Base-by-base conservation (phyloP, 805 yeast species). In the Hanseniaspora hatyaiensis region DNA sequence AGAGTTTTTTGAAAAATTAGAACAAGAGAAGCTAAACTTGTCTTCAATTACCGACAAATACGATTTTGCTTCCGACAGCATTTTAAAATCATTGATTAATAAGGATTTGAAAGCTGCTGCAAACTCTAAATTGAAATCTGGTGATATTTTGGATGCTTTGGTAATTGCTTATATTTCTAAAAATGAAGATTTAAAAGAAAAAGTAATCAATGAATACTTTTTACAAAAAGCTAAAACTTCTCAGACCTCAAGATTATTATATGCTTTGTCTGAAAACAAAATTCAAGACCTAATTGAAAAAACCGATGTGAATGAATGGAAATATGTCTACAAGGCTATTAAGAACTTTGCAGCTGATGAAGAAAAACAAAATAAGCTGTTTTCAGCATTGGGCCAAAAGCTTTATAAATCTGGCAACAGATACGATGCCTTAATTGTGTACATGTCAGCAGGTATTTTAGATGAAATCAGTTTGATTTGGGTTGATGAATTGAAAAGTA, bases 241-340 rank as follows among this genome's bases (percentile, higher is more conserved):
- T 8, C 67, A 77, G 33, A 70, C 84, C 50, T 73, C 95, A 2
- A 80, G 98, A 57, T 69, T 86, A 13, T 68, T 94, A 48, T 80
- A 78, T 64, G 74, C 78, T 43, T 73, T 78, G 12, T 70, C 84
- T 1, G 68, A 74, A 26, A 67, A 68, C 30, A 67, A 75, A 53
- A 66, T 73, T 69, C 46, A 65, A 26, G 97, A 89, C 60, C 61
- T 92, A 52, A 92, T 87, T 26, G 71, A 73, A 39, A 80, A 88
- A 59, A 82, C 83, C 26, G 82, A 83, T 57, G 77, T 88, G 33
- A 57, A 70, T 3, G 78, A 83, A 54, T 92, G 98, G 98, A 81
- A 77, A 55, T 80, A 78, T 36, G 77, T 83, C 54, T 84, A 87
- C n/a, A 68, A 74, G 36, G 73, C 86, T 13, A 73, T 88, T 49